Evolutionary conservation across 345 rosid species (phyloP), one percentile per base, ranked within the genome.

Genomic region (Xanthoceras sorbifolium): DNA sequence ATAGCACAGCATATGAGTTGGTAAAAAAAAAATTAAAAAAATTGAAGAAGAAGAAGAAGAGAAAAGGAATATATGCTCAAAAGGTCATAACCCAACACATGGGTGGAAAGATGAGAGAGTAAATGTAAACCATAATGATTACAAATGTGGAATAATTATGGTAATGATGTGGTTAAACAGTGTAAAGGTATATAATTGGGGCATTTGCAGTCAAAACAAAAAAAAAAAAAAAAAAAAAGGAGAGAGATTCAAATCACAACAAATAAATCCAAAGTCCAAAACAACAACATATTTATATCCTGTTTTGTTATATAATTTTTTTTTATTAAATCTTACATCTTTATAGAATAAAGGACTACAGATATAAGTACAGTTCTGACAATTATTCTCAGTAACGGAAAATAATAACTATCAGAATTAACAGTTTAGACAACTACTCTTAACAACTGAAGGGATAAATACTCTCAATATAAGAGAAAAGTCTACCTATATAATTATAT

Each of bases 141-240:
- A 77, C 34, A 57, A 50, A 36, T 55, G 68, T 77, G 44, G 62
- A 81, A 76, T 80, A 67, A 71, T 73, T 44, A 67, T 73, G 72
- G 46, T 65, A 18, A 64, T 55, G 73, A 74, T 79, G 77, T 9
- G 26, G 29, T 64, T 64, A 75, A 38, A 75, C 67, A 80, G 69
- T 75, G 73, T 65, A 80, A 80, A 79, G 71, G 28, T 26, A 34
- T 10, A 20, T 54, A 68, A 44, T 71, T 76, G 69, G 69, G 28
- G 70, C 52, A 38, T 65, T 72, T 48, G 57, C 71, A 71, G 70
- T 80, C 79, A 76, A n/a, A 76, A 57, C 59, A 72, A 65, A 76
- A 76, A 42, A 42, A 32, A 32, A 4, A 4, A 4, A 32, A 4
- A 32, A 4, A 32, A 4, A 32, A 4, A 32, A 4, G 52, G 50